Base-by-base conservation (phyloP, 1,284 basidiomycete species). In the Ustanciosporium gigantosporum region DNA sequence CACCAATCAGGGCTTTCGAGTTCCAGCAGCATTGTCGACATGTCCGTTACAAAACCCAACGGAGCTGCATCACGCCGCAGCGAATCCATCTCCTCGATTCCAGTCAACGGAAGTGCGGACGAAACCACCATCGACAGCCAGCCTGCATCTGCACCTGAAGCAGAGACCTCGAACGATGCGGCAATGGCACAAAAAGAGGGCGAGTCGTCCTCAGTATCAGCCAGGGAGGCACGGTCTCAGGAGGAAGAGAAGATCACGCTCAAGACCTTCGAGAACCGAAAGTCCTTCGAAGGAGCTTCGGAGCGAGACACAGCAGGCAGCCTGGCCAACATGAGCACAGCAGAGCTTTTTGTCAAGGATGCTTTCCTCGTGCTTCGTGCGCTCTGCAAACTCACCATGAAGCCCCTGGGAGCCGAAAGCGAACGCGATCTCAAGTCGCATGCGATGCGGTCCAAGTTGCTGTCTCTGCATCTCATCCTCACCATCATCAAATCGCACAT, bases 351-450 rank as follows among this genome's bases (percentile, higher is more conserved):
- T 24, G 70, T 76, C 55, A 77, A 77, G 51, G 76, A 77, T 38
- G 76, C 76, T 24, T 77, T 77, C 56, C 58, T 77, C 16, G 70
- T 77, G 7, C 50, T 77, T 38, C 64, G 76, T 14, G 73, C 76
- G 19, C 68, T 77, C 15, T 77, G 76, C 62, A 77, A 77, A 56
- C 60, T 77, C 24, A 73, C 67, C 35, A 76, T 76, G 76, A 77
- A 77, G 58, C 70, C 73, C 2, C 55, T 77, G 3, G 66, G 67
- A 7, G 42, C 68, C 8, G 76, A 77, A 25, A 76, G 71, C 50
- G 76, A 77, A 57, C 66, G 74, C 14, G 74, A 77, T 38, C 40
- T 77, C 46, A 68, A 67, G 34, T 76, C 74, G 25, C 73, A 77
- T 21, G 72, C 70, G 17, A 77, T 77, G 76, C 73, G 76, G 5